These are phyloP conservation scores for Populus hybrid DNA, from an alignment of 441 rosid species.

Conservation along the genomic window DNA sequence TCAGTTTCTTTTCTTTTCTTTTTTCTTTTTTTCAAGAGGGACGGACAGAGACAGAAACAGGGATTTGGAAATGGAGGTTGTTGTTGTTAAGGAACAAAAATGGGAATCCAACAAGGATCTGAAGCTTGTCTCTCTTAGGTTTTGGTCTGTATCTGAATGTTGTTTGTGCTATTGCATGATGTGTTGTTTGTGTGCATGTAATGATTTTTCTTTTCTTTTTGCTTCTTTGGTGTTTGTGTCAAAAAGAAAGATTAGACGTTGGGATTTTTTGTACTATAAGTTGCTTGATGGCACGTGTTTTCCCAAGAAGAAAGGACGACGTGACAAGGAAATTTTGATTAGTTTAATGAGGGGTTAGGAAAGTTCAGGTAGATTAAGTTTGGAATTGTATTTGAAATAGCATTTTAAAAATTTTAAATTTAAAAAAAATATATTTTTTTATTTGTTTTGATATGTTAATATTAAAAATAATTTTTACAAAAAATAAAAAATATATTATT, in stretches of 20 bases:
- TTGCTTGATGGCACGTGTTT: background rate
- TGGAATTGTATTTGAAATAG: too few species aligned
- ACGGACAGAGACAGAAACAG: background rate
- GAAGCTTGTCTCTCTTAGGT: constrained; percentile 21
- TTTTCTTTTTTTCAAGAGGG: background rate
- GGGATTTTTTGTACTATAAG: background rate
- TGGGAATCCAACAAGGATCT: constrained; percentile 22
- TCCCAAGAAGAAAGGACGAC: background rate
- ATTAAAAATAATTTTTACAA: too few species aligned
- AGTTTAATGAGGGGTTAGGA: background rate
- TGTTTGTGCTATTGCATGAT: background rate
- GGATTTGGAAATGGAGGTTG: constrained; percentile 24
- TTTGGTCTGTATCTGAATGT: background rate
- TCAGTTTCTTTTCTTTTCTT: background rate
- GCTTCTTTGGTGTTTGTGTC: background rate
- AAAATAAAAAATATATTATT: too few species aligned
- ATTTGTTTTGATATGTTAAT: too few species aligned
- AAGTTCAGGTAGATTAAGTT: too few species aligned
- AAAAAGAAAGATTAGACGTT: background rate
- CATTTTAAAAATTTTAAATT: too few species aligned
- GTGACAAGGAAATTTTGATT: background rate
- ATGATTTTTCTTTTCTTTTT: background rate
- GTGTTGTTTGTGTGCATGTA: background rate
- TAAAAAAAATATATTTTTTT: too few species aligned
- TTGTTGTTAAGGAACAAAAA: constrained; percentile 9